phyloP scores from a whole-genome alignment of 2,329 filamentous ascomycete genomes.

The Ophiostoma himal-ulmi region DNA sequence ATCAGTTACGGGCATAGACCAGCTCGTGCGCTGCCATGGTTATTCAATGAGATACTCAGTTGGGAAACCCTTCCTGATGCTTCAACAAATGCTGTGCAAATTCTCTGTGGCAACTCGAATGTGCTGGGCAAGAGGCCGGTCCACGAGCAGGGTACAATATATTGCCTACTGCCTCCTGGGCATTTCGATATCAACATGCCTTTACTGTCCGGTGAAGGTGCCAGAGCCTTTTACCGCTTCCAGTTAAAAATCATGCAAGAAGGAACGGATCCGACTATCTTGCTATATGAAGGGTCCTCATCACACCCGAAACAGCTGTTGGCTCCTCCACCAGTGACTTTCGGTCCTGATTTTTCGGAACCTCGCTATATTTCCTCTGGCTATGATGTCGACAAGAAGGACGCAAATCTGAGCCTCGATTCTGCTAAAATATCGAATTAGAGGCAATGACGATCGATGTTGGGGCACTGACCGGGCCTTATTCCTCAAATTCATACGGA shows the following conservation, averaged over 20 bases:
- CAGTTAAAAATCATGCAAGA: neutral
- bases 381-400: neutral
- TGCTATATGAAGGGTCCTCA: neutral
- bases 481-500: neutral
- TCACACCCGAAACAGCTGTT: neutral
- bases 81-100: neutral
- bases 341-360: neutral
- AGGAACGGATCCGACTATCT: neutral
- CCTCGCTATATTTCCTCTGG: neutral
- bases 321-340: neutral
- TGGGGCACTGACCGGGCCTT: neutral
- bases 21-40: neutral
- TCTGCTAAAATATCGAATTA: neutral
- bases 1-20: neutral
- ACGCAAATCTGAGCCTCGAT: neutral
- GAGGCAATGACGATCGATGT: neutral
- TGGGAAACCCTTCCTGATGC: neutral
- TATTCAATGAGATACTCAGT: neutral
- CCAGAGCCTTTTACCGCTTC: neutral
- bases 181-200: neutral
- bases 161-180: neutral
- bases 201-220: neutral
- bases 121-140: neutral
- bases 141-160: neutral
- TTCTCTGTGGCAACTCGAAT: neutral